Evolutionary conservation across 768 basidiomycete genomes (phyloP).

Genomic region (Rhodocollybia butyracea): DNA sequence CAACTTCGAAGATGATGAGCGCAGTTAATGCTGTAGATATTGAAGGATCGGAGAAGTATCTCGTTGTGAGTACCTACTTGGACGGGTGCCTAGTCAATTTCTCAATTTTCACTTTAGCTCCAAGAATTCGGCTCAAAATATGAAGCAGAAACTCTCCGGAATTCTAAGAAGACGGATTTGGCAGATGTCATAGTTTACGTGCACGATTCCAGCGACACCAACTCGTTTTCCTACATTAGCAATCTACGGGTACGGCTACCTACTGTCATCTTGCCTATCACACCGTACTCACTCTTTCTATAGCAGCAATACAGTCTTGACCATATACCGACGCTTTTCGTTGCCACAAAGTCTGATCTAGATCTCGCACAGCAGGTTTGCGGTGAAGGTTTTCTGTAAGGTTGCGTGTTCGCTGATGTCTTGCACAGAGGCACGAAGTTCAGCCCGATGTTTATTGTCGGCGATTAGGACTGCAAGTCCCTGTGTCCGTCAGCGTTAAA

Average conservation of each 20-base stretch:
- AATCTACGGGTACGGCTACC: constrained; percentile 71
- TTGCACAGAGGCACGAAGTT: constrained; percentile 84
- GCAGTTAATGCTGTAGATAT: constrained; percentile 96
- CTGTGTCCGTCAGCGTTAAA: constrained; percentile 90
- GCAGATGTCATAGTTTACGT: constrained; percentile 96
- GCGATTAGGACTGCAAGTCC: constrained; percentile 84
- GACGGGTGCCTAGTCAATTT: neutral
- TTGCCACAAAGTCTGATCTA: constrained; percentile 98
- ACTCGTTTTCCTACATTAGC: constrained; percentile 98
- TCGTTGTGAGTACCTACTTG: constrained; percentile 66
- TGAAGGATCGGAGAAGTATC: constrained; percentile 91
- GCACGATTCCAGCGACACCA: constrained; percentile 96
- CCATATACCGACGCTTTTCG: constrained; percentile 92
- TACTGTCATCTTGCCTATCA: neutral
- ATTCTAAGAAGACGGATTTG: constrained; percentile 85
- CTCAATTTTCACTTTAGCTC: constrained; percentile 46
- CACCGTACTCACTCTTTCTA: constrained; percentile 15
- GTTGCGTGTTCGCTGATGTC: constrained; percentile 1
- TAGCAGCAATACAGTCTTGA: constrained; percentile 98
- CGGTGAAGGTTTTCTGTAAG: constrained; percentile 10
- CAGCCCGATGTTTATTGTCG: constrained; percentile 98
- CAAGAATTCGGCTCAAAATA: constrained; percentile 98
- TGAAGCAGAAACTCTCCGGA: constrained; percentile 86
- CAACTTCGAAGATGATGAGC: constrained; percentile 85
- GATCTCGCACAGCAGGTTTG: constrained; percentile 92